These are phyloP conservation scores for Meyerozyma elateridarum DNA, from an alignment of 1,139 yeast species.

Conservation along the genomic window DNA sequence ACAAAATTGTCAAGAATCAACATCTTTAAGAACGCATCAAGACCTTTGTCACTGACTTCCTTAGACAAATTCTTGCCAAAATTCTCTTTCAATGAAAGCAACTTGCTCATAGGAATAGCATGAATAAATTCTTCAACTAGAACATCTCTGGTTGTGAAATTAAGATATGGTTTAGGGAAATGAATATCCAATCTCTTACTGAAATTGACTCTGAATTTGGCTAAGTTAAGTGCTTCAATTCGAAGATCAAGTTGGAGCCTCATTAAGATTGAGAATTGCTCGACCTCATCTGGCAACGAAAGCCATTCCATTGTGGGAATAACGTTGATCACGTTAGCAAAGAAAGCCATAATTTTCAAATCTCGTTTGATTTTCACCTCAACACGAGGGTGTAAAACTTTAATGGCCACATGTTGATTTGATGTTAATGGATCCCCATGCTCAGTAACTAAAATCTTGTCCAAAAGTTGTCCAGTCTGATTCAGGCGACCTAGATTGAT, in stretches of 20 bases:
- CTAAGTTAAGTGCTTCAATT: constrained; percentile 79
- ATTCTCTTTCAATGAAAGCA: constrained; percentile 43
- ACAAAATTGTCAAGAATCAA: constrained; percentile 86
- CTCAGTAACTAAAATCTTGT: constrained; percentile 35
- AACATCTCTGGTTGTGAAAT: constrained; percentile 65
- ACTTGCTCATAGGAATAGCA: constrained; percentile 76
- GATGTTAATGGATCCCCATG: constrained; percentile 34
- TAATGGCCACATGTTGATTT: constrained; percentile 73
- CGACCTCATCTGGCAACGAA: constrained; percentile 90
- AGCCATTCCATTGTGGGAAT: constrained; percentile 98
- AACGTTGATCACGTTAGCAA: constrained; percentile 63
- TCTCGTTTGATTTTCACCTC: constrained; percentile 72
- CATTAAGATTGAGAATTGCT: constrained; percentile 83
- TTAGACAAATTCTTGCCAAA: constrained; percentile 57
- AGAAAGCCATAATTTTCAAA: constrained; percentile 72
- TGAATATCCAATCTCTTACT: constrained; percentile 55
- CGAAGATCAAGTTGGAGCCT: constrained; percentile 81
- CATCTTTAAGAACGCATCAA: constrained; percentile 92
- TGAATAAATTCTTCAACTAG: constrained; percentile 81
- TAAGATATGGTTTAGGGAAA: constrained; percentile 75
- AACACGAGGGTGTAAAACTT: constrained; percentile 87
- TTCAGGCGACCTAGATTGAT: constrained; percentile 11
- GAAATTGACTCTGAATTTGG: constrained; percentile 64
- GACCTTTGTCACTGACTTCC: constrained; percentile 78
- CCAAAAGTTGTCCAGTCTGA: constrained; percentile 23